Percentiles rank a stretch among this genome's conserved stretches.
phyloP scores from a whole-genome alignment of 805 yeast species.

The Schwanniomyces vanrijiae region DNA sequence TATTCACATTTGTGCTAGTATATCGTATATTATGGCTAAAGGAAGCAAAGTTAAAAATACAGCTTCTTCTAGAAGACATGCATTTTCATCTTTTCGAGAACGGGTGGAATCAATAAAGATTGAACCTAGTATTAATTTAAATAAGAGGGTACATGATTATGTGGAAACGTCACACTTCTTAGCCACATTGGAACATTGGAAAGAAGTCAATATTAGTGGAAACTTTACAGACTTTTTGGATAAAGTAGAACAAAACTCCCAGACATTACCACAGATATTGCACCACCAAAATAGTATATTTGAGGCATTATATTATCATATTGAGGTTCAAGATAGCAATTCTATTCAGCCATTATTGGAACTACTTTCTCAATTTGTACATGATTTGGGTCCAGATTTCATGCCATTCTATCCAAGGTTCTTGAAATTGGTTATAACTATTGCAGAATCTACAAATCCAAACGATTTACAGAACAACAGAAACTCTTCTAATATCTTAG shows the following conservation, averaged over 20 bases:
- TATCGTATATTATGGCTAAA: slow-evolving; percentile 7
- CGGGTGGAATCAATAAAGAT: slow-evolving; percentile 81
- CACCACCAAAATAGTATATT: slow-evolving; percentile 66
- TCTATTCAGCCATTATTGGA: slow-evolving; percentile 83
- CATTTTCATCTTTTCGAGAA: slow-evolving; percentile 77
- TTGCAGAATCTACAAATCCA: slow-evolving; percentile 40
- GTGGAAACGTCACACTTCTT: slow-evolving; percentile 77
- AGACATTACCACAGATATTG: slow-evolving; percentile 78
- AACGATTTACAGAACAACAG: slow-evolving; percentile 52
- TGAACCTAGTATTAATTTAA: slow-evolving; percentile 61
- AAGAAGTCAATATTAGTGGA: slow-evolving; percentile 77
- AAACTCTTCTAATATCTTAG: slow-evolving; percentile 63
- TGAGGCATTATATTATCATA: slow-evolving; percentile 45
- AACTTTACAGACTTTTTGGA: slow-evolving; percentile 64
- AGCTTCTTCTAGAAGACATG: slow-evolving; percentile 54
- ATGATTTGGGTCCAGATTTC: slow-evolving; percentile 91
- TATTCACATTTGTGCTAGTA: not conserved
- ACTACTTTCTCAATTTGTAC: slow-evolving; percentile 76
- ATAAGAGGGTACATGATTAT: slow-evolving; percentile 63
- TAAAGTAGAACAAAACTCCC: slow-evolving; percentile 52
- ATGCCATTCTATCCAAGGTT: slow-evolving; percentile 63
- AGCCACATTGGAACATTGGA: slow-evolving; percentile 82
- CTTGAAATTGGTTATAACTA: slow-evolving; percentile 47
- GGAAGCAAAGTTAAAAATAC: slow-evolving; percentile 40
- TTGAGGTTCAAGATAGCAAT: slow-evolving; percentile 58